Evolutionary conservation across 208 protist genomes (phyloP).

Genomic region (Acanthamoeba royreba): DNA sequence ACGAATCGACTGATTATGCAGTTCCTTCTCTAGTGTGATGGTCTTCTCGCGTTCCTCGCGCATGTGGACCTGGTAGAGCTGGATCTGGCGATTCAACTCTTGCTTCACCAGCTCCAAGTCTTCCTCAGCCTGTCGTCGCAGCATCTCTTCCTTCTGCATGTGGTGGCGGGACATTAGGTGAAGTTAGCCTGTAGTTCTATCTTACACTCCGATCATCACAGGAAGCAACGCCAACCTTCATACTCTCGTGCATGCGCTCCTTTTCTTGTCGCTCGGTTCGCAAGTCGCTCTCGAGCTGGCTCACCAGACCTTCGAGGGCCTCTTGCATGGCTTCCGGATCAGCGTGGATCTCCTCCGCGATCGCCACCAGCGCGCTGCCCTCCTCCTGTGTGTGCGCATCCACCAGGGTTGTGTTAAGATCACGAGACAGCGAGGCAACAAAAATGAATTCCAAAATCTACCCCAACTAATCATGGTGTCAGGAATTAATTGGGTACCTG

Average conservation of each 20-base stretch:
- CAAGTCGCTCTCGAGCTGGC: background rate
- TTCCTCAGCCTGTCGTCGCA: conserved; percentile 1
- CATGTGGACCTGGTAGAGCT: background rate
- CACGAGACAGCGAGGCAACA: too few species aligned
- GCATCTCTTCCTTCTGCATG: background rate
- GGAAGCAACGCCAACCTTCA: background rate
- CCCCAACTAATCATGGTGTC: too few species aligned
- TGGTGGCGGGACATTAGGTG: too few species aligned
- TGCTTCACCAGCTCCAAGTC: conserved; percentile 33
- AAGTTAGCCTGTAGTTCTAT: too few species aligned
- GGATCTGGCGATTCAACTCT: conserved; percentile 25
- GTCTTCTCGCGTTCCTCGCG: background rate
- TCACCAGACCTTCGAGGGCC: background rate
- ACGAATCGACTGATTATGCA: background rate
- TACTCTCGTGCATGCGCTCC: conserved; percentile 6
- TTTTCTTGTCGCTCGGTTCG: background rate
- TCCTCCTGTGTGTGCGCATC: too few species aligned
- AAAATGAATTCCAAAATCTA: too few species aligned
- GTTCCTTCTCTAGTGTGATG: background rate
- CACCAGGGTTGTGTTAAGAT: too few species aligned
- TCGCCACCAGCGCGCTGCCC: background rate
- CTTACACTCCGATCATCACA: background rate
- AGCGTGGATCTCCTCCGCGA: background rate
- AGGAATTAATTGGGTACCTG: too few species aligned
- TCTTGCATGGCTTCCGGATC: background rate